Evolutionary conservation across 768 basidiomycete genomes (phyloP), one percentile per base, ranked within the genome.

Genomic region (Tephrocybe sp.): DNA sequence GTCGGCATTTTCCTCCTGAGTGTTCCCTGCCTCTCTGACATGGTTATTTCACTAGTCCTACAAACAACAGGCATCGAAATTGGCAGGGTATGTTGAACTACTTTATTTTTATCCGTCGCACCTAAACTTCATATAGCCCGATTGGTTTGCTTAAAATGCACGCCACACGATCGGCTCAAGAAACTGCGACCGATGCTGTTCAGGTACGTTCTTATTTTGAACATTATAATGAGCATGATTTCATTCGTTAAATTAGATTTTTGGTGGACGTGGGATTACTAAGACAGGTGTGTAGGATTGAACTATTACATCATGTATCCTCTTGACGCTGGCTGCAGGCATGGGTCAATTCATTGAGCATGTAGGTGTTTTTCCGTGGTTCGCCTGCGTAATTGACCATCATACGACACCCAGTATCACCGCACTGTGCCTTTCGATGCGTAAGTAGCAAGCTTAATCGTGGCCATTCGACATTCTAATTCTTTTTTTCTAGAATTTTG

Each of bases 261-360:
- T 92, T 62, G 91, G 91, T 54, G 92, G 92, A 18, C 82, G 93
- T 57, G 92, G 89, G 38, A 80, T 95, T 52, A 95, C 93, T 11
- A 79, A 81, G 67, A 86, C 86, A 7, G 90, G 89, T 50, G 79
- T 73, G 79, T 50, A n/a, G 11, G 13, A 2, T 43, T 18, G 13
- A 24, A 47, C 46, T 8, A 46, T 36, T 28, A 16, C 27, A 24
- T 25, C 48, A 25, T 25, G 36, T 35, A 18, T n/a, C 12, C 36
- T 54, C 30, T 48, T 8, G 45, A 57, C 32, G 47, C 46, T 42
- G 46, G 28, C 51, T 19, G 43, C 51, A 72, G 74, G 77, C 49
- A 78, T 80, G 77, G 91, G 90, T 34, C 73, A 75, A 41, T 74
- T 75, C 54, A 82, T 89, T 51, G 89, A 92, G 68, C 85, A 88